Base-by-base conservation (phyloP, 73 alveolate species). In the Halteria grandinella region DNA sequence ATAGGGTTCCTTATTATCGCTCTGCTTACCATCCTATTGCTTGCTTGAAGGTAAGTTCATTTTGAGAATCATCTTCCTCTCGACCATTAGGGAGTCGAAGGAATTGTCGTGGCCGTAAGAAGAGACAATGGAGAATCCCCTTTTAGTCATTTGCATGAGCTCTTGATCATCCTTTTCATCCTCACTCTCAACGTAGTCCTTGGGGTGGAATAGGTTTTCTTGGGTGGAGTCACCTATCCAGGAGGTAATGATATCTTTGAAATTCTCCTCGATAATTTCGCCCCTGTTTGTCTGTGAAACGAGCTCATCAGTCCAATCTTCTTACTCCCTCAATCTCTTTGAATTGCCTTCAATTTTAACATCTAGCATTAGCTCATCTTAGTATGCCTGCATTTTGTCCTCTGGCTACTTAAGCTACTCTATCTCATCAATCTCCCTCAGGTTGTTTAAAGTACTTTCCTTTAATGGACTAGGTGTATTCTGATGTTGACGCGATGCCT, bases 31-130 rank as follows among this genome's bases (percentile, higher is more conserved):
- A 34, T 70, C 50, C 72, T 66, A 66, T 66, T 45, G 43, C 18
- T 28, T 66, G 62, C 58, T 27, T 66, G 45, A 45, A 66, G 69
- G 47, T 66, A 66, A 66, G 20, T 44, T 41, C 50, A 66, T 41
- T 24, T 66, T 66, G 40, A 66, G 1, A n/a, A 66, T 66, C 80
- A 66, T 66, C 4, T 41, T 50, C 43, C 47, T 66, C 28, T 66
- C 80, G n/a, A 66, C 51, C 27, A 14, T 43, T 10, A 66, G 34
- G 6, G 80, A 66, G 23, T 66, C 80, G 47, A 53, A 40, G n/a
- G 77, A 60, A 2, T 36, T 59, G 31, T 60, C 47, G 43, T 60
- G 37, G 58, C 37, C 37, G 36, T 40, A 40, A 28, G 21, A 40
- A 37, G 60, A 40, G 25, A 60, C 77, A 11, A 59, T 40, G 37